Evolutionary conservation across 1,284 basidiomycete species (phyloP).

Genomic region (Ustilago vetiveriae): DNA sequence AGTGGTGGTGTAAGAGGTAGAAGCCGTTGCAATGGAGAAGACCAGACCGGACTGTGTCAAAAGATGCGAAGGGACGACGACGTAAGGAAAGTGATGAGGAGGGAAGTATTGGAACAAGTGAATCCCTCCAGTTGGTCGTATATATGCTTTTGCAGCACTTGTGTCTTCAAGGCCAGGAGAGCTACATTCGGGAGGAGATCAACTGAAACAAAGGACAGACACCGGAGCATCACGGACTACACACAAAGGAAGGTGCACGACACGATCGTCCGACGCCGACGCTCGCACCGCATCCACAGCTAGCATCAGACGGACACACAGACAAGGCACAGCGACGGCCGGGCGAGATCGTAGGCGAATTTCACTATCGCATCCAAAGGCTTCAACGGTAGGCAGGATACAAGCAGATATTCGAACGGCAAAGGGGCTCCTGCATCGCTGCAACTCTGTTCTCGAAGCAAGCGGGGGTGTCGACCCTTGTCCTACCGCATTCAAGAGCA

Average conservation of each 20-base stretch:
- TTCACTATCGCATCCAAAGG: too few species aligned
- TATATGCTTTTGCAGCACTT: conserved; percentile 44
- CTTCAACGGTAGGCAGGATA: background rate
- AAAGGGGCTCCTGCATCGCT: background rate
- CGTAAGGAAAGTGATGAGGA: conserved; percentile 9
- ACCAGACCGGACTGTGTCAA: background rate
- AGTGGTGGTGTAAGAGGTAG: conserved; percentile 13
- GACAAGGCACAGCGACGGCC: background rate
- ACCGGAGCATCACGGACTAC: conserved; percentile 34
- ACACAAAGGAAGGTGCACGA: background rate
- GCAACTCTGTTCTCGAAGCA: background rate
- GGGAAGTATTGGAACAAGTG: conserved; percentile 2
- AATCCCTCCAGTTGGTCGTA: conserved; percentile 7
- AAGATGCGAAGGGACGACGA: conserved; percentile 1
- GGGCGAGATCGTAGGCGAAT: conserved; percentile 9
- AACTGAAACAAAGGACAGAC: background rate
- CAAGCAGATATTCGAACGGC: too few species aligned
- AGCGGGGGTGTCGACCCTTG: too few species aligned
- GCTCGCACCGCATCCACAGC: background rate
- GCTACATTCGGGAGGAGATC: background rate
- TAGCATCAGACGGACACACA: too few species aligned
- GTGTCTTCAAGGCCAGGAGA: conserved; percentile 7
- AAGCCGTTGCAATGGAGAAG: conserved; percentile 1
- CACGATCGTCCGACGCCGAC: conserved; percentile 8
- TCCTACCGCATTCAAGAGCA: background rate